phyloP scores from a whole-genome alignment of 2,329 filamentous ascomycete genomes.

The Neofusicoccum kwambonambiense region DNA sequence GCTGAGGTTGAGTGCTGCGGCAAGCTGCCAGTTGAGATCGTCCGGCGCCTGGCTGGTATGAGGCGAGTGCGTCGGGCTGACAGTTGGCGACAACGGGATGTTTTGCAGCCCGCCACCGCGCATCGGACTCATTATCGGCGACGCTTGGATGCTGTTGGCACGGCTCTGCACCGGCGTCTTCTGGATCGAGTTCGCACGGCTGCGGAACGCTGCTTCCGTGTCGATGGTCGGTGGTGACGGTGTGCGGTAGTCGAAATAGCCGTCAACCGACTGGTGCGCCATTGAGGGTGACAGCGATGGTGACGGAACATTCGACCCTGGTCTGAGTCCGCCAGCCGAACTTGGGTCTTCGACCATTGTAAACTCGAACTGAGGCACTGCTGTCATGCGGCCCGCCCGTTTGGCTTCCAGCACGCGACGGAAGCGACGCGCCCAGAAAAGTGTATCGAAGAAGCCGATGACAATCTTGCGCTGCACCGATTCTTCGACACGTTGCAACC shows the following conservation, averaged over 20 bases:
- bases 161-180: conserved; percentile 35
- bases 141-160: conserved; percentile 40
- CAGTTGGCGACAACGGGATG: not conserved
- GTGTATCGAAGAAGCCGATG: conserved; percentile 90
- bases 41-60: not conserved
- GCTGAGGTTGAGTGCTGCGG: conserved; percentile 40
- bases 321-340: conserved; percentile 26
- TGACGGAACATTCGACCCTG: conserved; percentile 22
- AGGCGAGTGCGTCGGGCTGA: conserved; percentile 4
- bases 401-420: conserved; percentile 71
- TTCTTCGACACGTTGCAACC: conserved; percentile 91
- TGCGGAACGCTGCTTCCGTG: conserved; percentile 23
- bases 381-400: conserved; percentile 72
- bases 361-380: conserved; percentile 65
- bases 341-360: conserved; percentile 78
- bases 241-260: conserved; percentile 2
- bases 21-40: conserved; percentile 45
- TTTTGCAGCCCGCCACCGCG: not conserved
- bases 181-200: conserved; percentile 40
- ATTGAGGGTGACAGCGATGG: conserved; percentile 27
- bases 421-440: conserved; percentile 85
- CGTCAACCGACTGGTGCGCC: not conserved
- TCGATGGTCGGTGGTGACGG: not conserved
- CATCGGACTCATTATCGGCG: conserved; percentile 26
- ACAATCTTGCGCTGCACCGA: conserved; percentile 88